A percentile compares a stretch with the other conserved stretches of the same genome.
Conservation (phyloP, 176 grass and related monocot genomes). For the Chrysopogon serrulatus region DNA sequence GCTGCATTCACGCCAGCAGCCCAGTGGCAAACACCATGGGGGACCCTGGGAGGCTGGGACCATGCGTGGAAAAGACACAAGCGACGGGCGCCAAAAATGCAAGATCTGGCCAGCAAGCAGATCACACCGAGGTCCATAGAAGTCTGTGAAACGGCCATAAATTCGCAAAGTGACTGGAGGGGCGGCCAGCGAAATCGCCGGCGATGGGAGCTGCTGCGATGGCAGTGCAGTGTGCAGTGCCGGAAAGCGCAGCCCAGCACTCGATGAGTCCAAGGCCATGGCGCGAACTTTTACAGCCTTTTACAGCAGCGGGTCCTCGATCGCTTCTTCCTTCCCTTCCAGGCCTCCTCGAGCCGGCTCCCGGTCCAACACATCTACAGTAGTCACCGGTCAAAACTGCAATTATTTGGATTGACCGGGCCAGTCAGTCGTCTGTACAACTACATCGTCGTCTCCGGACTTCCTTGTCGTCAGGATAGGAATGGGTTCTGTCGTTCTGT, state of each 20-base stretch:
- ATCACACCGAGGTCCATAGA: conserved; percentile 8
- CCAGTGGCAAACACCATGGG: neutral
- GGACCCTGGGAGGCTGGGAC: neutral
- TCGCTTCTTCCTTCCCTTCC: too few species aligned
- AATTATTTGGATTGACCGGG: conserved; percentile 40
- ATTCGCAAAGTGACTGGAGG: neutral
- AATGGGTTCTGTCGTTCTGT: neutral
- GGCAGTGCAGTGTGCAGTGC: too few species aligned
- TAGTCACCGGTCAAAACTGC: conserved; percentile 14
- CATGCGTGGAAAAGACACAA: neutral
- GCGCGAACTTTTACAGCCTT: conserved; percentile 31
- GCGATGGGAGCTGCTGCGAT: neutral
- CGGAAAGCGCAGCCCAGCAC: conserved; percentile 2
- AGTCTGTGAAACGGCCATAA: neutral
- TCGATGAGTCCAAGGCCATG: conserved; percentile 32
- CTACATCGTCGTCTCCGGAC: neutral
- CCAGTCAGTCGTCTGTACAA: neutral
- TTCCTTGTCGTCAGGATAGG: neutral
- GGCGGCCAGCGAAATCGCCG: neutral
- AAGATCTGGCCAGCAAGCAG: neutral
- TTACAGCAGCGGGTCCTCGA: neutral
- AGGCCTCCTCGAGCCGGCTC: neutral
- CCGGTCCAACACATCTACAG: conserved; percentile 27
- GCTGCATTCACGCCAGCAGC: neutral
- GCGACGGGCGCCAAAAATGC: neutral